Evolutionary conservation across 1,284 basidiomycete species (phyloP).

Genomic region (Hypsizygus ulmarius): DNA sequence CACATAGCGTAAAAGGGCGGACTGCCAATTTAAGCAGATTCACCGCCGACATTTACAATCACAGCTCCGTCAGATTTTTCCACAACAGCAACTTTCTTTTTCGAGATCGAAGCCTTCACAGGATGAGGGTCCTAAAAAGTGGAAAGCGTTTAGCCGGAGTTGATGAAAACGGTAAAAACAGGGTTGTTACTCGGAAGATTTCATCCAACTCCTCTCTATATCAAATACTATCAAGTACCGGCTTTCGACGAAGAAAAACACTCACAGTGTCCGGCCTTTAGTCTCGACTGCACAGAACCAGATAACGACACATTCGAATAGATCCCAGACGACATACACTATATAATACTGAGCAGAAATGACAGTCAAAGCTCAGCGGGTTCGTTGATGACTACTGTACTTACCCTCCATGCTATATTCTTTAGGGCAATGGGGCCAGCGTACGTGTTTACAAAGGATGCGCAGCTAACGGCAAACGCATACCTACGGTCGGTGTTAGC

Average conservation of each 20-base stretch:
- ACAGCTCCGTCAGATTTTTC: constrained; percentile 29
- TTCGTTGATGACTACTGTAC: constrained; percentile 1
- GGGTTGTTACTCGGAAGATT: constrained; percentile 34
- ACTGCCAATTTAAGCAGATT: neutral
- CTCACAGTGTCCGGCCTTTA: constrained; percentile 40
- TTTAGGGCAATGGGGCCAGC: constrained; percentile 48
- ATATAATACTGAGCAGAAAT: constrained; percentile 31
- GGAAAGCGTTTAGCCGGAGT: neutral
- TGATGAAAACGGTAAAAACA: neutral
- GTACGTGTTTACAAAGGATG: constrained; percentile 51
- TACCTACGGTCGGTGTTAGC: constrained; percentile 25
- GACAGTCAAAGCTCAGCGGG: neutral
- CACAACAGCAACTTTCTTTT: constrained; percentile 36
- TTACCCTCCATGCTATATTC: constrained; percentile 43
- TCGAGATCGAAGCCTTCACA: constrained; percentile 36
- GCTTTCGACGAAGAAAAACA: constrained; percentile 4
- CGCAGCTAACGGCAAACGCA: constrained; percentile 44
- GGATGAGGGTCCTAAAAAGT: constrained; percentile 34
- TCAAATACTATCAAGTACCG: neutral
- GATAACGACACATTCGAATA: constrained; percentile 36
- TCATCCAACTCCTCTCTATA: constrained; percentile 40
- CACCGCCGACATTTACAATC: constrained; percentile 18
- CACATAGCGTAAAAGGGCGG: no score
- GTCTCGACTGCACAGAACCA: constrained; percentile 41
- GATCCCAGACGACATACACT: constrained; percentile 38